A percentile compares a stretch with the other conserved stretches of the same genome.
These are phyloP conservation scores for Spongospora subterranea DNA, from an alignment of 208 protist species.

Conservation along the genomic window DNA sequence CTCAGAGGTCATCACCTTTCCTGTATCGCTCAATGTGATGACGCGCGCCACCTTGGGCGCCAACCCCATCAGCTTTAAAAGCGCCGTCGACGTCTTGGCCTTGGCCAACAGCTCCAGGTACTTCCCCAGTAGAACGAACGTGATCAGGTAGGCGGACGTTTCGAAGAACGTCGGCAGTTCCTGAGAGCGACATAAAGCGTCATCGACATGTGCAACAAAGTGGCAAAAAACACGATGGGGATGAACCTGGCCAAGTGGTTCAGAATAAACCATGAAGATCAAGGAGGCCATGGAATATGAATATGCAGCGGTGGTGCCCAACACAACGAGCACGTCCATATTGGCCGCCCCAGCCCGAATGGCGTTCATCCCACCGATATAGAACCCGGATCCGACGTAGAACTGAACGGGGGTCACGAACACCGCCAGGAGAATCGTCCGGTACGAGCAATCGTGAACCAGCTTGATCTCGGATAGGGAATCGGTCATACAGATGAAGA, in stretches of 20 bases:
- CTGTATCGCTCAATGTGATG: not conserved
- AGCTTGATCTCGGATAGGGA: conserved; percentile 71
- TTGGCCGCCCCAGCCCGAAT: conserved; percentile 71
- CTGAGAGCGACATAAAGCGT: not conserved
- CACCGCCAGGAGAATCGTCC: conserved; percentile 75
- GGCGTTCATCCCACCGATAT: conserved; percentile 66
- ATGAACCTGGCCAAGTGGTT: not conserved
- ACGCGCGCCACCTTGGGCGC: conserved; percentile 59
- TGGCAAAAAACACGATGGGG: not conserved
- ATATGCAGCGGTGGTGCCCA: conserved; percentile 78
- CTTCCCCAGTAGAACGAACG: conserved; percentile 93
- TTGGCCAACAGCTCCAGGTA: conserved; percentile 91
- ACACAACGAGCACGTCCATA: conserved; percentile 82
- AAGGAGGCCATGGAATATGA: conserved; percentile 68
- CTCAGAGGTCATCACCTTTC: not conserved
- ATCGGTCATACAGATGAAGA: conserved; percentile 75
- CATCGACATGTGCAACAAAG: not conserved
- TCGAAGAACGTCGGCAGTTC: conserved; percentile 85
- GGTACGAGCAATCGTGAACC: conserved; percentile 51
- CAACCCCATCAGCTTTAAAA: conserved; percentile 84
- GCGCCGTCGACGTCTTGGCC: conserved; percentile 83
- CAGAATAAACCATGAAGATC: not conserved
- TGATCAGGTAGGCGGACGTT: conserved; percentile 88
- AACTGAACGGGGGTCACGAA: conserved; percentile 84
- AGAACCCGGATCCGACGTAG: conserved; percentile 71